Evolutionary conservation across 1,284 basidiomycete genomes (phyloP), one percentile per base, ranked within the genome.

Genomic region (Irpex sp.): DNA sequence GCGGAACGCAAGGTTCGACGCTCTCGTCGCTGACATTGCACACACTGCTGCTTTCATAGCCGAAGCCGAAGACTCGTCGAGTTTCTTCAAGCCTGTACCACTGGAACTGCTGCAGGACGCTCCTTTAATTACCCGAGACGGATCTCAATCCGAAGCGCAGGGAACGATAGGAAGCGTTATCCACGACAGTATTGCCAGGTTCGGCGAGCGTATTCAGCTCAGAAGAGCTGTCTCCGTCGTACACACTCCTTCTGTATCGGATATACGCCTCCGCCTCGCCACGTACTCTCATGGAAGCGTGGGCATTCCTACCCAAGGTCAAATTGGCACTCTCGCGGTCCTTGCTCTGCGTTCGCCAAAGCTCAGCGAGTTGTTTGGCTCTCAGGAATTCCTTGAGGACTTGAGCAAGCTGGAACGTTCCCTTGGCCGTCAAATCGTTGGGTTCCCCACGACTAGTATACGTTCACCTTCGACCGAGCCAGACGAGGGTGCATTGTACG

Each of bases 131-230:
- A 83, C 85, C 10, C 74, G 80, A 59, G 70, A 69, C 49, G 68
- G 75, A 53, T 74, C 53, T 77, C 9, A 70, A 73, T 54, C 59
- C 12, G 61, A 52, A 57, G 56, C 51, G 42, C 57, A 61, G 5
- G 69, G 75, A 6, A 92, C 91, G 1, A 85, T 96, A n/a, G 80
- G 80, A 35, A 79, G 81, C 60, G 86, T 91, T 36, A 90, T 98
- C 67, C 85, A 87, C 35, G 86, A 93, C 64, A 78, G 90, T 23
- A 88, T 96, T 61, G 83, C 90, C 19, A 90, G 91, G 68, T 86
- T 96, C 14, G 95, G 95, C 52, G 96, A 98, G 73, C 96, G 96
- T 71, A 86, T 98, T 63, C 82, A 84, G 6, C 77, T 98, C 18
- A 82, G 87, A 56, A 83, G 96, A 58, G 95, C 88, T 0, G 77